Evolutionary conservation across 352 stramenopile species (phyloP), one percentile per base, ranked within the genome.

Genomic region (Phytophthora crassamura): DNA sequence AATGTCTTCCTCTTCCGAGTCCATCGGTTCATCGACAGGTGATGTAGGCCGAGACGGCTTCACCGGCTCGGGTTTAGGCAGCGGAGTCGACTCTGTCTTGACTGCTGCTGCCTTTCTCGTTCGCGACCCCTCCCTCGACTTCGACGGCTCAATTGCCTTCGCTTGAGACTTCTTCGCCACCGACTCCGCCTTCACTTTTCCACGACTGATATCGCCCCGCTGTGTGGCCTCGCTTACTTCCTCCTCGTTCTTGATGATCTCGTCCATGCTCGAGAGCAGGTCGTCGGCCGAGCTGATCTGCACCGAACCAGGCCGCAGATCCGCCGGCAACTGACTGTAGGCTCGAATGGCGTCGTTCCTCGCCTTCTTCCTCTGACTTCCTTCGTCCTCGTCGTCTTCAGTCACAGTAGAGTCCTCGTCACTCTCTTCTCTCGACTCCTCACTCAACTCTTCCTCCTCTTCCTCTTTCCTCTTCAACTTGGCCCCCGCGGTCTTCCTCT

Each of bases 1-100:
- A 25, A 89, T 78, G 38, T 87, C 78, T 56, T 89, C 80, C 56
- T 87, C 80, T 15, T 83, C 75, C 9, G 71, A 86, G 25, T 84
- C 55, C 16, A 80, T 58, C 5, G 66, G 2, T 50, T 62, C 52
- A 16, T 74, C 69, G 12, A 56, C 58, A 12, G 48, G 48, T 52
- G 54, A 48, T 4, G 33, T n/a, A 33, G 34, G n/a, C 3, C 32
- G 25, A 32, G 33, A 10, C 11, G 36, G 43, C 39, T 55, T 70
- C 39, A 36, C 51, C 30, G 30, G 14, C 18, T 16, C 48, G 36
- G 22, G 5, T 18, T 59, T 57, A 5, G 38, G 38, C 20, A 16
- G 28, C 30, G 11, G 4, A 8, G 16, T 50, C 11, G 28, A 47
- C 10, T 72, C 45, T 5, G 4, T 32, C 47, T 60, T 66, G 32